Evolutionary conservation across 768 basidiomycete genomes (phyloP).

Genomic region (Phlebiopsis flavidoalba): DNA sequence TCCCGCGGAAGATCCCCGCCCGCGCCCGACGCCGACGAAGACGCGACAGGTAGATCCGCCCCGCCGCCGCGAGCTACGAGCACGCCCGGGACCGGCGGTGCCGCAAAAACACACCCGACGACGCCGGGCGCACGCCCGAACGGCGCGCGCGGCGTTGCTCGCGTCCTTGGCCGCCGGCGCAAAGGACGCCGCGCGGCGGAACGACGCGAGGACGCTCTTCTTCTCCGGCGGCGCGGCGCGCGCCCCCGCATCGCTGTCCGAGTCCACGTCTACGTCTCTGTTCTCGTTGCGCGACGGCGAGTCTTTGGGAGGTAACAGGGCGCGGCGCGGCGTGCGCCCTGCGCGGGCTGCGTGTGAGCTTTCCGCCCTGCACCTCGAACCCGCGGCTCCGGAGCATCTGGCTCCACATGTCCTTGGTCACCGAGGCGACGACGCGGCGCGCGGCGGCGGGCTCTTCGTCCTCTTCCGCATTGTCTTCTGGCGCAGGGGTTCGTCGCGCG

Average conservation of each 20-base stretch:
- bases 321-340: conserved; percentile 31
- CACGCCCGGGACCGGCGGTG: not conserved
- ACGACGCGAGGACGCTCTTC: not conserved
- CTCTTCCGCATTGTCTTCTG: conserved; percentile 17
- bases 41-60: conserved; percentile 11
- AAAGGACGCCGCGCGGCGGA: conserved; percentile 20
- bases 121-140: conserved; percentile 1
- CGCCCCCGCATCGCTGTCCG: not conserved
- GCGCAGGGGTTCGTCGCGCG: not conserved
- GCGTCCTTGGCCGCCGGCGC: conserved; percentile 30
- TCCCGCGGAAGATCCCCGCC: conserved; percentile 45
- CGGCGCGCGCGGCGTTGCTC: not conserved
- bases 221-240: not conserved
- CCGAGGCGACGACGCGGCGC: conserved; percentile 52
- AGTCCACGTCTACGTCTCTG: not conserved
- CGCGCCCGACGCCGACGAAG: not conserved
- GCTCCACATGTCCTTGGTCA: conserved; percentile 67
- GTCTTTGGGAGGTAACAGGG: conserved; percentile 8
- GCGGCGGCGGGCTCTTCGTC: conserved; percentile 56
- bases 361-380: conserved; percentile 53
- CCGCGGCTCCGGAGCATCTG: conserved; percentile 64
- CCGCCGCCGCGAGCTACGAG: conserved; percentile 1
- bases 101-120: conserved; percentile 12
- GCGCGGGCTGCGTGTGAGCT: conserved; percentile 57
- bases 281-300: conserved; percentile 5